phyloP scores from a whole-genome alignment of 148 eudicot genomes.

The Amaranthus palmeri region DNA sequence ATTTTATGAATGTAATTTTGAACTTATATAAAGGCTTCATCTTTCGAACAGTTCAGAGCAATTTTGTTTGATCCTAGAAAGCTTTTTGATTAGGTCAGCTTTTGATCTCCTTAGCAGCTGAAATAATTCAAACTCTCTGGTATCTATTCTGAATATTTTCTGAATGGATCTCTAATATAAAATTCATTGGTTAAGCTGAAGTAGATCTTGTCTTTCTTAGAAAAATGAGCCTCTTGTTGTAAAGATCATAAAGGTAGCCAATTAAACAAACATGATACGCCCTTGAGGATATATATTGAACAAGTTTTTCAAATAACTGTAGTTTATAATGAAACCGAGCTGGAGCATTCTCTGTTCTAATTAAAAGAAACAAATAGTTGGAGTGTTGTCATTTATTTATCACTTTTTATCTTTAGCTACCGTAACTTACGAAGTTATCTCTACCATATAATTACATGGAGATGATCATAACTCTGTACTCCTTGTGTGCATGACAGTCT shows the following conservation, averaged over 20 bases:
- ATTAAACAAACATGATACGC: not conserved
- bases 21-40: no score
- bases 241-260: not conserved
- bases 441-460: not conserved
- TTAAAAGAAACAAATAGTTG: not conserved
- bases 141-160: no score
- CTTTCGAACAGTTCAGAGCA: no score
- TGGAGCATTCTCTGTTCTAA: not conserved
- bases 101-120: no score
- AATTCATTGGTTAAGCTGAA: no score
- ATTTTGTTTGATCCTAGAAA: no score
- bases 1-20: no score
- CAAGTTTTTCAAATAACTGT: not conserved
- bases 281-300: not conserved
- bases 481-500: slow-evolving; percentile 64
- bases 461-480: slow-evolving; percentile 22
- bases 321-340: not conserved
- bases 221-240: not conserved
- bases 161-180: no score
- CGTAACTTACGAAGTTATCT: not conserved
- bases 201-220: no score
- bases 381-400: not conserved
- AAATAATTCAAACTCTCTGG: no score
- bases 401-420: not conserved
- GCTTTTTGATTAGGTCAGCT: no score